Conservation (phyloP, 805 yeast genomes). For the Saturnispora mendoncae region DNA sequence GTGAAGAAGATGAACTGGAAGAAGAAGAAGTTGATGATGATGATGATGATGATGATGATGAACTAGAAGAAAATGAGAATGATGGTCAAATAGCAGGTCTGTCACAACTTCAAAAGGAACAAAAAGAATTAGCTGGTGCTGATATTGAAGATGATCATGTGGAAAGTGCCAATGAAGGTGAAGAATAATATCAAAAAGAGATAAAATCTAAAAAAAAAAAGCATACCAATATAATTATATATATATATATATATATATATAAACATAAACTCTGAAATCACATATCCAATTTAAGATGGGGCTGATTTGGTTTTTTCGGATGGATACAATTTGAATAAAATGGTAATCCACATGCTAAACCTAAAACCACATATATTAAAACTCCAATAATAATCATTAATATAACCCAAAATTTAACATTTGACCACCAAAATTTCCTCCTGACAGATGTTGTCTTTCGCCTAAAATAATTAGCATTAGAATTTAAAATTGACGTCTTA, state of each 20-base stretch:
- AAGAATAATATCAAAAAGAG: constrained; percentile 9
- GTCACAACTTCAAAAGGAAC: constrained; percentile 5
- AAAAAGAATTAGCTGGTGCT: constrained; percentile 5
- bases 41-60: constrained; percentile 16
- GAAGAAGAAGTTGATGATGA: constrained; percentile 17
- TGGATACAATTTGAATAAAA: constrained; percentile 35
- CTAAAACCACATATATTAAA: constrained; percentile 38
- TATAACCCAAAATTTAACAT: constrained; percentile 35
- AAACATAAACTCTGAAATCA: no score
- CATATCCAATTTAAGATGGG: no score
- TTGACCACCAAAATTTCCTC: constrained; percentile 64
- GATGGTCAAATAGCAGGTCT: constrained; percentile 9
- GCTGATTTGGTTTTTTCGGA: constrained; percentile 24
- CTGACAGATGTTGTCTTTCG: constrained; percentile 56
- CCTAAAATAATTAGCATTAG: constrained; percentile 59
- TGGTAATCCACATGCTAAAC: constrained; percentile 48
- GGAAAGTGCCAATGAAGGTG: constrained; percentile 14
- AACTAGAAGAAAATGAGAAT: constrained; percentile 14
- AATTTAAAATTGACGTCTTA: constrained; percentile 67
- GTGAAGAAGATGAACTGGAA: constrained; percentile 19
- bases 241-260: no score
- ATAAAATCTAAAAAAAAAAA: no score
- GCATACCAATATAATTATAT: no score
- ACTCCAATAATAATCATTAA: constrained; percentile 22
- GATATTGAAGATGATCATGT: constrained; percentile 9